Percentiles rank a stretch among this genome's conserved stretches.
Conservation (phyloP, 2,329 filamentous ascomycete species). For the Fonsecaea monophora region DNA sequence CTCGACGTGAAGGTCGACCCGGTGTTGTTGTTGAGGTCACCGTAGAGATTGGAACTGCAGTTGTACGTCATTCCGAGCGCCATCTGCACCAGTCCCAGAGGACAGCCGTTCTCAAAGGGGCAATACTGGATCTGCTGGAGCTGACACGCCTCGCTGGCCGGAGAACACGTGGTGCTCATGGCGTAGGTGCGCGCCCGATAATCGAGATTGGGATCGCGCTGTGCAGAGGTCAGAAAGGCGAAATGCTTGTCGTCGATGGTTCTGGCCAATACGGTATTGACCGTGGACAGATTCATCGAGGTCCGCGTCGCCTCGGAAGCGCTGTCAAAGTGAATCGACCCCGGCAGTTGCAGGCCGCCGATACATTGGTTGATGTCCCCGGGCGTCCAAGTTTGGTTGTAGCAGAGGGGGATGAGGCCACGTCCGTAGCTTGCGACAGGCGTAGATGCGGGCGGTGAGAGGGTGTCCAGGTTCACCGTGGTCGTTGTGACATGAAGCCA, state of each 20-base stretch:
- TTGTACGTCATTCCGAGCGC: conserved; percentile 6
- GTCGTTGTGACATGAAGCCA: conserved; percentile 41
- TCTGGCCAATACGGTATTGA: conserved; percentile 4
- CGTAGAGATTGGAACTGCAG: conserved; percentile 8
- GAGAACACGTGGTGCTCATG: conserved; percentile 33
- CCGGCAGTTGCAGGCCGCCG: conserved; percentile 6
- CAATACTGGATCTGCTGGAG: conserved; percentile 20
- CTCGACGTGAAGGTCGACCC: background rate
- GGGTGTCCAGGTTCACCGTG: conserved; percentile 27
- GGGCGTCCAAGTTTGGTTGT: conserved; percentile 7
- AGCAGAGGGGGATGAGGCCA: conserved; percentile 5
- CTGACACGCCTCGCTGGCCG: conserved; percentile 35
- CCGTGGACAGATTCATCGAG: conserved; percentile 11
- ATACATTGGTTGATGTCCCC: conserved; percentile 13
- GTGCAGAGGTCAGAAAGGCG: conserved; percentile 23
- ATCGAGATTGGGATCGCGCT: conserved; percentile 27
- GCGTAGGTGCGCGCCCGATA: conserved; percentile 38
- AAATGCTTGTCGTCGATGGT: conserved; percentile 21
- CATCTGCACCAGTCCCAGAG: conserved; percentile 1
- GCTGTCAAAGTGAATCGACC: conserved; percentile 4
- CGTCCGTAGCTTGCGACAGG: conserved; percentile 5
- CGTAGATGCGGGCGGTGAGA: conserved; percentile 4
- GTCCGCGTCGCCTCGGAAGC: conserved; percentile 14
- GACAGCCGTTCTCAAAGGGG: background rate
- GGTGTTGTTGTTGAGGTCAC: conserved; percentile 9